These are phyloP conservation scores for Colletotrichum higginsianum DNA, from an alignment of 2,329 filamentous ascomycete genomes.

Conservation along the genomic window DNA sequence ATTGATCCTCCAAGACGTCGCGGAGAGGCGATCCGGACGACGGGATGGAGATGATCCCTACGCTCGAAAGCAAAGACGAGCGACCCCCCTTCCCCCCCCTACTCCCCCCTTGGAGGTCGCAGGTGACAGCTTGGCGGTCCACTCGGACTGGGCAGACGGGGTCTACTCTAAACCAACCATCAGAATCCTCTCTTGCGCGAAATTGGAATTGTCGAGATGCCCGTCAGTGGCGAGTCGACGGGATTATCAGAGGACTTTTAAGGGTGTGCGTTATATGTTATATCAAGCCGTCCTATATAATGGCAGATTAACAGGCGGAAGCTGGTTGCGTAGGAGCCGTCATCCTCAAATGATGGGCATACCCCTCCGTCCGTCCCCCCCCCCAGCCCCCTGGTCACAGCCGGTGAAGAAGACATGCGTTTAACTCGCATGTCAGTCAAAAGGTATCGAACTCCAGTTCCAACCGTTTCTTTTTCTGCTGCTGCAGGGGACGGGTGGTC, in stretches of 20 bases:
- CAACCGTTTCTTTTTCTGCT: neutral
- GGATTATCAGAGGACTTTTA: neutral
- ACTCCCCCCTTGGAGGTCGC: too few relatives aligned
- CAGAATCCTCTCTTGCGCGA: neutral
- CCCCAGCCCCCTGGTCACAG: too few relatives aligned
- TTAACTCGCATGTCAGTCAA: neutral
- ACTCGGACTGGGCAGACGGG: neutral
- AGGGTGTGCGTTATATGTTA: neutral
- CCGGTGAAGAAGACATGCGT: neutral
- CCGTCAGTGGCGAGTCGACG: neutral
- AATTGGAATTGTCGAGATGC: too few relatives aligned
- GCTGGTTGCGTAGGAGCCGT: too few relatives aligned
- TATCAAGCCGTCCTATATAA: neutral
- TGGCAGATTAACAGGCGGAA: neutral
- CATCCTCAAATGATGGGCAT: too few relatives aligned
- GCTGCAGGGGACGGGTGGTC: neutral
- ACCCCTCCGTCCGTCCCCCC: neutral
- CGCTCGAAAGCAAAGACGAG: neutral
- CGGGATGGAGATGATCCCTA: slow-evolving; percentile 1
- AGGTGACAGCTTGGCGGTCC: too few relatives aligned
- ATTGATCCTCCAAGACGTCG: neutral
- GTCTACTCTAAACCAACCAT: slow-evolving; percentile 3
- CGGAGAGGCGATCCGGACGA: slow-evolving; percentile 3
- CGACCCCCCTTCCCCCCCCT: too few relatives aligned
- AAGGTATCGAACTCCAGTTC: neutral